phyloP scores from a whole-genome alignment of 495 filamentous ascomycete genomes.

The Penicillium verhagenii region DNA sequence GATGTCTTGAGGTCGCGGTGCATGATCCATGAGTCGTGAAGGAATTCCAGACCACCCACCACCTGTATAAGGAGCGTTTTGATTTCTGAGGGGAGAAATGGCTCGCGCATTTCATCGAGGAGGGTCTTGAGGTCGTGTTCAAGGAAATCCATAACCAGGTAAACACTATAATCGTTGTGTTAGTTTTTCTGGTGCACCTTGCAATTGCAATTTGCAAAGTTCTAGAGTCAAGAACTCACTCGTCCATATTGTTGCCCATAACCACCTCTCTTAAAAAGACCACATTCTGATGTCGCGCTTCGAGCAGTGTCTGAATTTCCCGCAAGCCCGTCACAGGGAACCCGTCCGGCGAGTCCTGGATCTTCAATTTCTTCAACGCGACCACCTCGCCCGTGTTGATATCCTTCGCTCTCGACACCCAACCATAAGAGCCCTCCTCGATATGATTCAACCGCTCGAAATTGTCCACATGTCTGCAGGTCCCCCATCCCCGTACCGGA shows the following conservation, averaged over 20 bases:
- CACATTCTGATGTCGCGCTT: slow-evolving; percentile 69
- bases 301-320: slow-evolving; percentile 75
- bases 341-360: slow-evolving; percentile 79
- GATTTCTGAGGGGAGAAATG: slow-evolving; percentile 88
- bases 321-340: slow-evolving; percentile 90
- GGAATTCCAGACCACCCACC: slow-evolving; percentile 74
- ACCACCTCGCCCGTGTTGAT: slow-evolving; percentile 80
- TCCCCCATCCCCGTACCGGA: slow-evolving; percentile 64
- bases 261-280: slow-evolving; percentile 83
- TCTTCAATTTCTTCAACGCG: slow-evolving; percentile 91
- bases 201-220: background rate
- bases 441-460: slow-evolving; percentile 95
- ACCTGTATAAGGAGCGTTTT: slow-evolving; percentile 90
- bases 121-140: slow-evolving; percentile 97
- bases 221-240: slow-evolving; percentile 48
- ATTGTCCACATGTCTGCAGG: slow-evolving; percentile 79
- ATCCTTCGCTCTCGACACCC: slow-evolving; percentile 84
- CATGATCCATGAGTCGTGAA: slow-evolving; percentile 89
- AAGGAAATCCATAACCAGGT: slow-evolving; percentile 95
- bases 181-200: slow-evolving; percentile 2
- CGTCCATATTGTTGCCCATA: slow-evolving; percentile 74
- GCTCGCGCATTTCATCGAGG: slow-evolving; percentile 89
- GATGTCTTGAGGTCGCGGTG: slow-evolving; percentile 97
- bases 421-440: slow-evolving; percentile 95
- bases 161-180: slow-evolving; percentile 59